Conservation (phyloP, 805 yeast genomes). For the Dipodascus geniculatus region DNA sequence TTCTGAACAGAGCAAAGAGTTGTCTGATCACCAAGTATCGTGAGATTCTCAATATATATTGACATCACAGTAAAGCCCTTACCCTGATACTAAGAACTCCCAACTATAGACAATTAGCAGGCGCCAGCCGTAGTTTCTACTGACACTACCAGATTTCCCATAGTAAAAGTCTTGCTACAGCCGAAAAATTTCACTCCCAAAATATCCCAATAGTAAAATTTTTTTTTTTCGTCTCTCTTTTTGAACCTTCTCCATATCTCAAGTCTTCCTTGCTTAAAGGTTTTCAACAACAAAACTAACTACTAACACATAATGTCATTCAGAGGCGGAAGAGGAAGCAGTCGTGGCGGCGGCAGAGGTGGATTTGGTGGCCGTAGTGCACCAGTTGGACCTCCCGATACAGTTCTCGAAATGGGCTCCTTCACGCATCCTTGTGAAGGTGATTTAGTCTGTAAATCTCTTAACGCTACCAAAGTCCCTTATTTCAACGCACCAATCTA, state of each 20-base stretch:
- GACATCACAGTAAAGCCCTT: too few relatives aligned
- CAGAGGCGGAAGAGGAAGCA: slow-evolving; percentile 56
- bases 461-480: slow-evolving; percentile 77
- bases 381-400: slow-evolving; percentile 94
- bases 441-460: slow-evolving; percentile 92
- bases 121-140: slow-evolving; percentile 4
- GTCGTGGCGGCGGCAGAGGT: slow-evolving; percentile 53
- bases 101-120: too few relatives aligned
- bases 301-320: slow-evolving; percentile 33
- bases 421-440: slow-evolving; percentile 92
- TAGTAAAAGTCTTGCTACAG: not conserved
- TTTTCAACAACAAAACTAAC: slow-evolving; percentile 2
- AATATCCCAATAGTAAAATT: not conserved
- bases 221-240: slow-evolving; percentile 3
- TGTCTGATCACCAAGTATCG: too few relatives aligned
- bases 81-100: not conserved
- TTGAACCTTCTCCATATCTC: not conserved
- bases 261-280: slow-evolving; percentile 4
- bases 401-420: slow-evolving; percentile 90
- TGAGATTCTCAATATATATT: too few relatives aligned
- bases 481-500: slow-evolving; percentile 98
- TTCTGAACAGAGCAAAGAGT: too few relatives aligned
- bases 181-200: slow-evolving; percentile 4
- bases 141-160: too few relatives aligned
- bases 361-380: slow-evolving; percentile 60